Evolutionary conservation across 805 yeast species (phyloP).

Genomic region (Suhomyces vadensis): DNA sequence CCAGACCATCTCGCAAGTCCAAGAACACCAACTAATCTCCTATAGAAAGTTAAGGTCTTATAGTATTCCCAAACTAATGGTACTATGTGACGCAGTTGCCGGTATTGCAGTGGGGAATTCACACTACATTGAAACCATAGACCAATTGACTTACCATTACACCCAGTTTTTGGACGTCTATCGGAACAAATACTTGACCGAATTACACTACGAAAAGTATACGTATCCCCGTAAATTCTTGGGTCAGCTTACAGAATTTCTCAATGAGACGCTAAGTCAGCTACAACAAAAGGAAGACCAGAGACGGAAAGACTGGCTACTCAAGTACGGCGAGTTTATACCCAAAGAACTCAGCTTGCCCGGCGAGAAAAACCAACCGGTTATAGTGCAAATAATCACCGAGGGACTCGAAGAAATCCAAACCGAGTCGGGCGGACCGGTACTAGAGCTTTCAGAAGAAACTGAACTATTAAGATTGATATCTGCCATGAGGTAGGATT

Average conservation of each 20-base stretch:
- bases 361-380: constrained; percentile 37
- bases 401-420: constrained; percentile 37
- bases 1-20: constrained; percentile 15
- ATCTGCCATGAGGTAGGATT: neutral
- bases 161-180: constrained; percentile 33
- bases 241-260: constrained; percentile 30
- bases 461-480: constrained; percentile 25
- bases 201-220: constrained; percentile 41
- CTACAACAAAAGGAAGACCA: constrained; percentile 36
- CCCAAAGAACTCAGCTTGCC: constrained; percentile 42
- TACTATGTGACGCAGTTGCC: constrained; percentile 17
- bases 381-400: constrained; percentile 41
- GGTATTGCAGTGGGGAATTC: constrained; percentile 6
- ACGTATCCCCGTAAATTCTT: constrained; percentile 40
- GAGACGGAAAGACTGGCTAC: constrained; percentile 38
- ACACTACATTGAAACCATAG: constrained; percentile 26
- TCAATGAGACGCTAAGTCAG: constrained; percentile 31
- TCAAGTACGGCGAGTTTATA: constrained; percentile 40
- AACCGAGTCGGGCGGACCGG: constrained; percentile 9
- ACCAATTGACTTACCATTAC: constrained; percentile 37
- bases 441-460: constrained; percentile 19
- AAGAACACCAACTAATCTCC: constrained; percentile 18
- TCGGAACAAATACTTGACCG: constrained; percentile 37
- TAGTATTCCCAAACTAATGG: constrained; percentile 26
- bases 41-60: constrained; percentile 25